Base-by-base conservation (phyloP, 306 rosid species). In the Acacia confusa region DNA sequence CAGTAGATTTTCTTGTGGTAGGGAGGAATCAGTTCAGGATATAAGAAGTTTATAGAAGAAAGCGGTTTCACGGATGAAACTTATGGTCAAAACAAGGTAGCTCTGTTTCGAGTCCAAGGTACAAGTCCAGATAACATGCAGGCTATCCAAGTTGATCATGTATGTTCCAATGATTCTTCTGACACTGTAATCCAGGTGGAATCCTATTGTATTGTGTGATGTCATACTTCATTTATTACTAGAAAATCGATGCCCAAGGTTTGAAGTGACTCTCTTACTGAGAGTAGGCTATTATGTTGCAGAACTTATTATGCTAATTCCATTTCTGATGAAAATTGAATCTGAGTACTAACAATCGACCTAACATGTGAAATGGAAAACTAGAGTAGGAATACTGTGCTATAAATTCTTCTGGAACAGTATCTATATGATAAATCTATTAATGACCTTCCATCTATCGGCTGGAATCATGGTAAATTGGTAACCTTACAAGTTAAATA, bases 111-210 rank as follows among this genome's bases (percentile, higher is more conserved):
- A 82, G 88, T 95, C 78, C 99, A 91, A 91, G 99, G 99, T 69
- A 91, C 89, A 15, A 89, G 89, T 88, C 88, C 84, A 20, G 85
- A 85, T 41, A 91, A 91, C 79, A 90, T 93, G 93, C 97, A 91
- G 90, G 99, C 97, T 70, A 91, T 95, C 86, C 95, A 95, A 89
- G 95, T 91, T 40, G 91, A 91, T 81, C 87, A 81, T n/a, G 99
- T 95, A 86, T 71, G 94, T 88, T 84, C 82, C 75, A 70, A 30
- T 66, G 47, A 70, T 34, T 19, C 44, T 63, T 80, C 50, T 78
- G 70, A 83, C 40, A 32, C 53, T 28, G 16, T 63, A 27, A 28
- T 13, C 69, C 40, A 28, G 0, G 15, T 40, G 27, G 53, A 82
- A 47, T 34, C 34, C 52, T 75, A 20, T 78, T 77, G 41, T 76